Conservation (phyloP, 441 rosid genomes). For the Daphne laureola region DNA sequence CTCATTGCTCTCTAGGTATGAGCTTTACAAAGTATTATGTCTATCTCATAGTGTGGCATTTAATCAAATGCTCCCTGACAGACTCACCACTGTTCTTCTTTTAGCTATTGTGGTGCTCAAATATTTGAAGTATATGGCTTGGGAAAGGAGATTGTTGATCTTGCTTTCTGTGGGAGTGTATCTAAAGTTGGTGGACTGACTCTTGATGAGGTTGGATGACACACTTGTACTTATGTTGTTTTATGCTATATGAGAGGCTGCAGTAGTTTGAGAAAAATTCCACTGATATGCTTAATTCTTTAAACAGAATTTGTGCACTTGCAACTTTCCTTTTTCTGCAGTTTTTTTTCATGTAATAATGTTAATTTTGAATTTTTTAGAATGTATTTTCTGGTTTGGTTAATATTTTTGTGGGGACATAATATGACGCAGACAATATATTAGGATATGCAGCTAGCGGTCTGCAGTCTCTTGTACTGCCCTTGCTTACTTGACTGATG, state of each 20-base stretch:
- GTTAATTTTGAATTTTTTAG: too few relatives aligned
- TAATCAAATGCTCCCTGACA: slow-evolving; percentile 7
- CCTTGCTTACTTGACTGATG: too few relatives aligned
- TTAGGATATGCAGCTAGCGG: too few relatives aligned
- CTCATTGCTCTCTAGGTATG: slow-evolving; percentile 91
- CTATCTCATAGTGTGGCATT: slow-evolving; percentile 8
- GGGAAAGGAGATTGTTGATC: slow-evolving; percentile 76
- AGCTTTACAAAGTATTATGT: slow-evolving; percentile 8
- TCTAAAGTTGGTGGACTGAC: slow-evolving; percentile 88
- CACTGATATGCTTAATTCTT: too few relatives aligned
- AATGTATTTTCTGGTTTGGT: too few relatives aligned
- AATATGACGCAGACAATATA: too few relatives aligned
- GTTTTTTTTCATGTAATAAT: too few relatives aligned
- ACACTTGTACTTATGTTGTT: slow-evolving; percentile 2
- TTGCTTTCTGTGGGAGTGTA: slow-evolving; percentile 85
- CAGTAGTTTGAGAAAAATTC: too few relatives aligned
- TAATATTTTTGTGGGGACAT: too few relatives aligned
- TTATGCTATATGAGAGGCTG: too few relatives aligned
- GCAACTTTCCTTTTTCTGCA: not conserved
- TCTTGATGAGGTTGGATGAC: slow-evolving; percentile 70
- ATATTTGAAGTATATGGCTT: slow-evolving; percentile 97
- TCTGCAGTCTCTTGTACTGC: too few relatives aligned
- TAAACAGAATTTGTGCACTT: too few relatives aligned
- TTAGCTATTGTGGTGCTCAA: slow-evolving; percentile 98
- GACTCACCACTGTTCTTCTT: slow-evolving; percentile 24